Base-by-base conservation (phyloP, 2,329 filamentous ascomycete genomes). In the Aschersonia sp. region DNA sequence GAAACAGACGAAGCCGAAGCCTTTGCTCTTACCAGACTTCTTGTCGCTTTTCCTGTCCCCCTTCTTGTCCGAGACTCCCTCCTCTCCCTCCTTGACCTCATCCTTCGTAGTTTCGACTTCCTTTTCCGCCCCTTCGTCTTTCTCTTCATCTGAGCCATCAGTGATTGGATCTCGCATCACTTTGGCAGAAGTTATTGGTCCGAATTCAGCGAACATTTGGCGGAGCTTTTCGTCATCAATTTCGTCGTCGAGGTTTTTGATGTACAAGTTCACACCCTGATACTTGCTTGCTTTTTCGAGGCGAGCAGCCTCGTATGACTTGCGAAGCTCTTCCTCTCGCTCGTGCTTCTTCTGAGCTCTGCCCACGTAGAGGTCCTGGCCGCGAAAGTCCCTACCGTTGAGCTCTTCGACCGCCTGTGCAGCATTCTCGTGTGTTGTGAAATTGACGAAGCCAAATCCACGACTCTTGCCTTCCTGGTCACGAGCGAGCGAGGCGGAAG, bases 271-370 rank as follows among this genome's bases (percentile, higher is more conserved):
- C 68, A 98, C 92, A 58, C 92, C 92, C 73, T 95, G 89, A 73
- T 98, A 98, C 77, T 98, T 98, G 74, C 81, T 94, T 67, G 89
- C 89, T 78, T 98, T 98, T 79, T 98, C 92, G 60, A 94, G 77
- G 61, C 92, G 91, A 60, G 89, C 89, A 61, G 91, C 91, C 72
- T 98, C 92, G 69, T 98, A 97, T 63, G 95, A 94, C 77, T 88
- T 94, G 73, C 92, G 89, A 52, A 98, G 83, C 72, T 98, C 92
- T 74, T 98, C 92, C 75, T 98, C 92, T 61, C 92, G 92, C 76
- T 98, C 92, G 67, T 97, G 92, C 79, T 98, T 98, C 86, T 98
- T 98, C 77, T 97, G 92, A 50, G 92, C 92, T 66, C 92, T 89
- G 58, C 92, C 92, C 57, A 98, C 92, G 64, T 98, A 98, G 51